Base-by-base conservation (phyloP, 2,329 filamentous ascomycete species). In the Pyrenochaeta sp. region DNA sequence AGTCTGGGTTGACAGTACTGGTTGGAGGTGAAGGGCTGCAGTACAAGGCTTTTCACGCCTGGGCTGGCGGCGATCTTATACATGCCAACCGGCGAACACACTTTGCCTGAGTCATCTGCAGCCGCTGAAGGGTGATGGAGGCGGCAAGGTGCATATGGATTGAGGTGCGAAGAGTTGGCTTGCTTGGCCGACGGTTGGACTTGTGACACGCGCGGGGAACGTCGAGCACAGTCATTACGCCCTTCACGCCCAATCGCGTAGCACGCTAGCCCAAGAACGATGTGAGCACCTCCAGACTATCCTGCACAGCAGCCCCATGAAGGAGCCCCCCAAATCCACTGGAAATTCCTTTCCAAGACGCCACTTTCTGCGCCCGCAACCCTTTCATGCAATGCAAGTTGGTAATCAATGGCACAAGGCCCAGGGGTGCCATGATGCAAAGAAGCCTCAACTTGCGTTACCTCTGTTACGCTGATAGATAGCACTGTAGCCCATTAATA, bases 101-200 rank as follows among this genome's bases (percentile, higher is more conserved):
- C 45, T 46, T 45, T 45, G 45, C 31, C 62, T 69, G 65, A 68
- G 61, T 68, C 66, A 69, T 59, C 49, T 44, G 32, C 30, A 47
- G 51, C 50, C 40, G 43, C 14, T 33, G 48, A 18, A 32, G 29
- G 42, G 48, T 55, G 51, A 53, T 54, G 41, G 49, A 53, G 47
- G 49, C 45, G 48, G 56, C 54, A 49, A 35, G 39, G 36, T 58
- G 61, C 58, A 57, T 51, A 53, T 57, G 56, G 37, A 58, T 46
- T n/a, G 54, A 51, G 56, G 40, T 29, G 54, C 36, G 48, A 52
- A 57, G 45, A 46, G 27, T 27, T 53, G 57, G 46, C 51, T 54
- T 54, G 48, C 55, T 54, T 60, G 56, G 63, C 61, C 55, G 52
- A 48, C 49, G 56, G 51, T 44, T 29, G 45, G 27, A 35, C 31